A percentile compares a stretch with the other conserved stretches of the same genome.
These are phyloP conservation scores for Cucurbita argyrosperma DNA, from an alignment of 306 rosid genomes.

Conservation along the genomic window DNA sequence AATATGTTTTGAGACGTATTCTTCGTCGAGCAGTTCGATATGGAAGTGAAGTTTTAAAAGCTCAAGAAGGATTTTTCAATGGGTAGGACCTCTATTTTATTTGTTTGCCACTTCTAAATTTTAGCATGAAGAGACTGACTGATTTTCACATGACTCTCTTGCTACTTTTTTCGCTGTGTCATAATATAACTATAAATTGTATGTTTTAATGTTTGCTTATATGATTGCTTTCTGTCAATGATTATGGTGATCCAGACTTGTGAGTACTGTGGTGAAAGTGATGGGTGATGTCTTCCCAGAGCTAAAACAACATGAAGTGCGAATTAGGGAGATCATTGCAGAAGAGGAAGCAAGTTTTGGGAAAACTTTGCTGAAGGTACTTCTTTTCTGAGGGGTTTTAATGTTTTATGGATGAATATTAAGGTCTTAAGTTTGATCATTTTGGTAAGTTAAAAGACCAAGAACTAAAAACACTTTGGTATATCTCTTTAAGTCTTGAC, in stretches of 20 bases:
- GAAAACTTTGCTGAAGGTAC: constrained; percentile 81
- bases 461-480: not conserved
- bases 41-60: constrained; percentile 84
- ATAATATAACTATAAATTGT: not conserved
- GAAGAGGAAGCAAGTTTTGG: constrained; percentile 98
- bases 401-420: not conserved
- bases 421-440: not conserved
- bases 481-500: not conserved
- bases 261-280: constrained; percentile 38
- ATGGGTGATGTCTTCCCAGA: constrained; percentile 84
- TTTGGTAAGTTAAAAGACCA: not conserved
- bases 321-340: constrained; percentile 49
- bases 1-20: constrained; percentile 91
- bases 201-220: not conserved
- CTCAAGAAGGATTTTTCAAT: constrained; percentile 83
- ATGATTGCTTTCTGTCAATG: not conserved
- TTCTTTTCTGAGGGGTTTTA: not conserved
- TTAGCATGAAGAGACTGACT: not conserved
- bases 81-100: constrained; percentile 26
- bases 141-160: not conserved
- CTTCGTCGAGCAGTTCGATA: constrained; percentile 99
- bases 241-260: constrained; percentile 46
- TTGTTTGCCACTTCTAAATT: not conserved
- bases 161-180: not conserved
- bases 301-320: constrained; percentile 50